Evolutionary conservation across 2,329 filamentous ascomycete species (phyloP), one percentile per base, ranked within the genome.

Genomic region (Alternaria gaisen): DNA sequence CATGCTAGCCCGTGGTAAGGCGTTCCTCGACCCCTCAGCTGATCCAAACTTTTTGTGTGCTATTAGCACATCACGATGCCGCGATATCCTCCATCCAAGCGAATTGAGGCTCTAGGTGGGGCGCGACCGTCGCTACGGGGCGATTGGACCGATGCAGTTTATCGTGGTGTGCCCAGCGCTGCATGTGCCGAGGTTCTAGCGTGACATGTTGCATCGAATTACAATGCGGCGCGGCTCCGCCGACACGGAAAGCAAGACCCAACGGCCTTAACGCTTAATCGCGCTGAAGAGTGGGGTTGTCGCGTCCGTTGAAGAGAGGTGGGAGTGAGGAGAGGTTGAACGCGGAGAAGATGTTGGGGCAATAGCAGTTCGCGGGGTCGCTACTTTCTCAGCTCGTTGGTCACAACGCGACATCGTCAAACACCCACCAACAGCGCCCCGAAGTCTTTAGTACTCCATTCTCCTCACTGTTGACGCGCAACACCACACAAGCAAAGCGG

Each of bases 31-130:
- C 3, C 38, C 18, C n/a, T 20, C 28, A 34, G 44, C 44, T 22
- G 44, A 48, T 32, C 11, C 28, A 16, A 22, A 20, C 11, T 16
- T 48, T 48, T 34, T 30, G 28, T 34, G 22, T 34, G 44, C 44
- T 2, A 48, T 34, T 34, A 28, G 44, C 18, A 34, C 22, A 26
- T 16, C n/a, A 20, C 32, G 2, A 32, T 32, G 28, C 44, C 28
- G 28, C n/a, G 7, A 18, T 26, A 48, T 20, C n/a, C 28, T 18
- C 28, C 12, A 34, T 48, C 28, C 30, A 34, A 32, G 34, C 44
- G 18, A 48, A 14, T 20, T 48, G 28, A 48, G 44, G 44, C 44
- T 48, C 44, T 48, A 48, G 44, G 28, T 48, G 44, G 44, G 44
- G 28, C 44, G 18, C 24, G 18, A 34, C 44, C 44, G 34, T 34